Base-by-base conservation (phyloP, 2,329 filamentous ascomycete species). In the Colletotrichum plurivorum region DNA sequence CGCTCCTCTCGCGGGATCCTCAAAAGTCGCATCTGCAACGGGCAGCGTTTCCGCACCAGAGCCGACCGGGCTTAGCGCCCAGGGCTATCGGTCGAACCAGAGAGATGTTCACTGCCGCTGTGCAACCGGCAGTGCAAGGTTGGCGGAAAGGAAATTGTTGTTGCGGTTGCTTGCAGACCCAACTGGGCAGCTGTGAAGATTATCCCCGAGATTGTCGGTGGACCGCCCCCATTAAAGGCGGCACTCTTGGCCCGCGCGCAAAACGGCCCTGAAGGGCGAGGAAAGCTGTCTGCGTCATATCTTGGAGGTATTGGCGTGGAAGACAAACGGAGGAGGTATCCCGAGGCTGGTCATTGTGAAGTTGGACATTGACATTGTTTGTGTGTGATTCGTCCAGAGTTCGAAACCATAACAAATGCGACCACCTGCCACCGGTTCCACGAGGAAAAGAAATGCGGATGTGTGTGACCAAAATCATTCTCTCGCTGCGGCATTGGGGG, bases 11-110 rank as follows among this genome's bases (percentile, higher is more conserved):
- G 51, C 43, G 64, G 55, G 49, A 66, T 64, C 54, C 57, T 36
- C 31, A 36, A 63, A 57, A 68, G 63, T 58, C 51, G 55, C 62
- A 56, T 63, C 63, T 68, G 63, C 67, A 58, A 70, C 67, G 57
- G 64, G 41, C 64, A 63, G 63, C 67, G 63, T 68, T 70, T 68
- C 63, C 63, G 41, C 67, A 68, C 67, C 67, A 68, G 52, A 49
- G 48, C 54, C 63, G 39, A 68, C 58, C 39, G 27, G 64, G 67
- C 16, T 52, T 68, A 70, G 67, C 56, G 63, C 20, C 27, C 31
- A 20, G n/a, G n/a, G 43, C 53, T 59, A 68, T 70, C 64, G 63
- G 67, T 70, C 64, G 56, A 68, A 69, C 67, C 67, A 69, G 56
- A 69, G 39, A 18, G 25, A 59, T 15, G 39, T 31, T 20, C 15